Evolutionary conservation across 148 eudicot species (phyloP).

Genomic region (Rhododendron mucronatum): DNA sequence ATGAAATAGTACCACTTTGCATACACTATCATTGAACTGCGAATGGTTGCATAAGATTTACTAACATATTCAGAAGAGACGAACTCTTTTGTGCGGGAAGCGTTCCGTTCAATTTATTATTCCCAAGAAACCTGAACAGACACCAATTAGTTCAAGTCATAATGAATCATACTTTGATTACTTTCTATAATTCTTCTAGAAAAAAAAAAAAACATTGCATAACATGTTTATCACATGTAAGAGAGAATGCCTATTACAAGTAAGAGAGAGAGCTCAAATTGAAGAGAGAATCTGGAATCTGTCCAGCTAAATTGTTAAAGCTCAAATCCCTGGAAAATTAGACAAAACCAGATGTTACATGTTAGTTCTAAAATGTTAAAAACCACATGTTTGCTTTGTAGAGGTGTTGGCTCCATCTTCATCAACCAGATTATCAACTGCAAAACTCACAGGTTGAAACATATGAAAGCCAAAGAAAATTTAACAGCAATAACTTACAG

Average conservation of each 20-base stretch:
- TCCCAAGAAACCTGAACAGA: not conserved
- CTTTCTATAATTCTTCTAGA: not conserved
- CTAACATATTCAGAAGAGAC: not conserved
- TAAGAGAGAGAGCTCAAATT: conserved; percentile 41
- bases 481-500: conserved; percentile 51
- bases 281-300: conserved; percentile 63
- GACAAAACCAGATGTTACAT: not conserved
- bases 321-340: conserved; percentile 72
- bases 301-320: conserved; percentile 75
- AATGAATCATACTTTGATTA: not conserved
- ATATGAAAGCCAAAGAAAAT: not conserved
- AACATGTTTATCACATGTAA: not conserved
- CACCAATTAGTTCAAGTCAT: not conserved
- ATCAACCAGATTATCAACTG: not conserved
- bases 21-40: not conserved
- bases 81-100: not conserved
- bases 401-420: not conserved
- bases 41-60: not conserved
- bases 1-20: not conserved
- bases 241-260: conserved; percentile 43
- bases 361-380: not conserved
- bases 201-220: not conserved
- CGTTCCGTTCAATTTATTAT: not conserved
- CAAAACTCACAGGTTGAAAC: not conserved
- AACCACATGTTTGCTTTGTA: not conserved